Evolutionary conservation across 805 yeast species (phyloP), one percentile per base, ranked within the genome.

Genomic region (Kodamaea leandrae): DNA sequence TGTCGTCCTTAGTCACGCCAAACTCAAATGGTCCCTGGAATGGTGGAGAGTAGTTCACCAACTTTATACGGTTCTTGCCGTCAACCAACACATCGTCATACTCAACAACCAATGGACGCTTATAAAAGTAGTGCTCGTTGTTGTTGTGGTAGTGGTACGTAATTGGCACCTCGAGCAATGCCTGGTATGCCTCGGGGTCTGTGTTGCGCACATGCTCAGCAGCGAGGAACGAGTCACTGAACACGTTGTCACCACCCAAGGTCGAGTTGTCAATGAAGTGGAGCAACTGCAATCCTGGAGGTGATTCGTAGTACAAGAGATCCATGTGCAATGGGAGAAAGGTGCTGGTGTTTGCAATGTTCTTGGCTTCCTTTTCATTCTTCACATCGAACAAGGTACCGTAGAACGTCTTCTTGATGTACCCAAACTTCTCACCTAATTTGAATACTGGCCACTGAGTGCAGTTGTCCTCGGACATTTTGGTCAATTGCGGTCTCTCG

Each of bases 321-420:
- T 86, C 93, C 83, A 83, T 85, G 52, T 85, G 95, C 37, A 85
- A 66, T 2, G 89, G 89, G 29, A 86, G 68, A 49, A 76, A 76
- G 6, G 69, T 71, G 37, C 73, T 68, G 4, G 93, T 81, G 53
- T 82, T 77, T 4, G 90, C 90, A 37, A 85, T 80, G 49, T 85
- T 83, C 41, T 72, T 76, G 9, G 89, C 83, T 7, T 60, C 50
- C 23, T 57, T 54, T 25, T 64, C 66, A 40, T 69, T 66, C 38
- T 70, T 72, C 6, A 85, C 90, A 54, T 85, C 85, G 63, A 85
- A 85, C 4, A 80, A 67, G 6, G 76, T 68, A 1, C 91, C 93
- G 52, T 83, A 83, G 50, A 85, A 82, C 0, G 93, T 85, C 41
- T 74, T 67, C 49, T 79, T 82, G 39, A 85, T 66, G 52, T 83